These are phyloP conservation scores for Fraxinus quadrangulata DNA, from an alignment of 257 asterid genomes.

Conservation along the genomic window DNA sequence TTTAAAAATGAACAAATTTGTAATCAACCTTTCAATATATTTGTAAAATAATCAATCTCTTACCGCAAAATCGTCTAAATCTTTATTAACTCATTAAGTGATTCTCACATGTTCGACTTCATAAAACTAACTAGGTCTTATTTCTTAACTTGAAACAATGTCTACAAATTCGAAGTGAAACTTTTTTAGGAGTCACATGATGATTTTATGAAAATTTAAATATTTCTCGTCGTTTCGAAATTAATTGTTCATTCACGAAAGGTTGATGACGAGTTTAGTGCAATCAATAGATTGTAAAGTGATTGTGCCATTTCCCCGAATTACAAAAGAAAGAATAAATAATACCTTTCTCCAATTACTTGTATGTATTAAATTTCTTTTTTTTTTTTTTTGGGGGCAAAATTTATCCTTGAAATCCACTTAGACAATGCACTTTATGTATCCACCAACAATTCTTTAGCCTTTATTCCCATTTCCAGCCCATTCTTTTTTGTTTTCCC, in stretches of 20 bases:
- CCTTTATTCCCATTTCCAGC: constrained; percentile 34
- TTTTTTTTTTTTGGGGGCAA: constrained; percentile 10
- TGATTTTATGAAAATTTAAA: too few species aligned
- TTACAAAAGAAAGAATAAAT: constrained; percentile 20
- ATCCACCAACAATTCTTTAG: constrained; percentile 29
- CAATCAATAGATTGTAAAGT: not conserved
- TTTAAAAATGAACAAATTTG: not conserved
- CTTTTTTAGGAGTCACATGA: not conserved
- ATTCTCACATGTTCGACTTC: not conserved
- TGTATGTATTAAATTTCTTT: not conserved
- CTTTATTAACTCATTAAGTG: not conserved
- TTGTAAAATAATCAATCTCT: too few species aligned
- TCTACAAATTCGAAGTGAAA: too few species aligned
- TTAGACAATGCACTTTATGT: constrained; percentile 28
- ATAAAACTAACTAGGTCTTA: not conserved
- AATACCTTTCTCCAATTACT: not conserved
- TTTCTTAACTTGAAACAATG: not conserved
- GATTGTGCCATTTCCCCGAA: not conserved
- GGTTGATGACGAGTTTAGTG: too few species aligned
- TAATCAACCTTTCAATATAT: too few species aligned
- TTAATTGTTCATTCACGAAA: too few species aligned
- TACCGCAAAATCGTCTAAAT: too few species aligned
- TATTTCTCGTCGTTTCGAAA: too few species aligned
- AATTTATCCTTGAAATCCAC: constrained; percentile 39
- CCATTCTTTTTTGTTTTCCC: not conserved